phyloP scores from a whole-genome alignment of 768 basidiomycete genomes.

The Auricularia sp. region DNA sequence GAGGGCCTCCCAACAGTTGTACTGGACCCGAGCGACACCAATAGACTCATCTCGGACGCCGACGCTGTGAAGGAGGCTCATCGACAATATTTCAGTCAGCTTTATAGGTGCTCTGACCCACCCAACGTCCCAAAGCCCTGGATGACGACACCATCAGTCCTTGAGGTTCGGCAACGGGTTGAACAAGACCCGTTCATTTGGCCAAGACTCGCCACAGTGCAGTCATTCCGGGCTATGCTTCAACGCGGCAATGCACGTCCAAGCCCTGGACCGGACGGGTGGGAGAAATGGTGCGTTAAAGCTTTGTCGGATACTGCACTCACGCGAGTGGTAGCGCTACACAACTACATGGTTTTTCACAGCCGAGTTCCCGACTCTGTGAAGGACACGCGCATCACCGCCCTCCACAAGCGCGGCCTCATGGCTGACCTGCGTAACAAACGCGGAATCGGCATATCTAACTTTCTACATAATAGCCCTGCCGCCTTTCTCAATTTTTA shows the following conservation, averaged over 20 bases:
- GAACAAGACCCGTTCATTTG: constrained; percentile 19
- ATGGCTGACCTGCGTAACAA: constrained; percentile 19
- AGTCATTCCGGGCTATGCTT: constrained; percentile 15
- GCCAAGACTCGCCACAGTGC: constrained; percentile 12
- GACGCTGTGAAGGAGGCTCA: too few relatives aligned
- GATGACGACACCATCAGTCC: too few relatives aligned
- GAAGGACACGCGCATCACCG: constrained; percentile 17
- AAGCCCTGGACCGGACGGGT: constrained; percentile 23
- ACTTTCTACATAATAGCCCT: constrained; percentile 18
- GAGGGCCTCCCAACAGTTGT: too few relatives aligned
- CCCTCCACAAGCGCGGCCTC: constrained; percentile 20
- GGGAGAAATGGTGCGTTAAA: constrained; percentile 27
- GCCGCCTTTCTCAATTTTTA: constrained; percentile 20
- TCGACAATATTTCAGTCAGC: too few relatives aligned
- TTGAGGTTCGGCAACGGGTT: too few relatives aligned
- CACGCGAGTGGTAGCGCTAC: constrained; percentile 15
- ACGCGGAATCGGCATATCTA: constrained; percentile 17
- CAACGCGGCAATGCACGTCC: constrained; percentile 19
- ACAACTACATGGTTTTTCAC: constrained; percentile 18
- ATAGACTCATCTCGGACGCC: too few relatives aligned
- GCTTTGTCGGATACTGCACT: constrained; percentile 16
- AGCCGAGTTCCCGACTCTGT: constrained; percentile 18
- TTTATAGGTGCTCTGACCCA: too few relatives aligned
- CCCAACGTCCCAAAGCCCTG: too few relatives aligned
- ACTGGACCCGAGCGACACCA: too few relatives aligned